Evolutionary conservation across 2,329 filamentous ascomycete species (phyloP), one percentile per base, ranked within the genome.

Genomic region (Talaromyces sp.): DNA sequence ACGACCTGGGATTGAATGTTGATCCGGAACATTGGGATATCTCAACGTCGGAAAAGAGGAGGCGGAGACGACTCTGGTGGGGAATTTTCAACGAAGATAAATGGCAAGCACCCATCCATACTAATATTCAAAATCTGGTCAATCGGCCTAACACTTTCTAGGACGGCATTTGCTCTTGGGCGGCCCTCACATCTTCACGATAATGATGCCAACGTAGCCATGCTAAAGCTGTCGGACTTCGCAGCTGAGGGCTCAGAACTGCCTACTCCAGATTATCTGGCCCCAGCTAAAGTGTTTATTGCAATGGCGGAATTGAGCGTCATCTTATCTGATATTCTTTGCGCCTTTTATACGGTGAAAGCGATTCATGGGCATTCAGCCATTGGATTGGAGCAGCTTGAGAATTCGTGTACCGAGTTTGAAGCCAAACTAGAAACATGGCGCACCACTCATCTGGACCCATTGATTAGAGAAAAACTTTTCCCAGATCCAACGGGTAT

Each of bases 221-320:
- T 31, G 22, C 43, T 48, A 6, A 31, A 31, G 21, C 22, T 48
- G 43, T 31, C 43, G 22, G 43, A 48, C 43, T 48, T 48, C 31
- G 43, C 43, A 31, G 43, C 7, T 31, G 43, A 48, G 22, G 41
- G 41, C 19, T 46, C 41, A 3, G 41, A 46, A 46, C 19, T 46
- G 19, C 41, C 41, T 46, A 21, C 41, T 46, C 10, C 17, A 22
- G 41, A 46, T 22, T 22, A 46, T 46, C 41, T 22, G 19, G 41
- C 41, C 41, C 41, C 41, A 22, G 41, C 41, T 46, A 25, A 46
- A 46, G 41, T 46, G 41, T 46, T 46, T 28, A 46, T 46, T 46
- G 41, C 41, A 46, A 46, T 46, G 41, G 22, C 41, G 41, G 41
- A 46, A 22, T 46, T 46, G 41, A 46, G 41, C 22, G 41, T 46